These are phyloP conservation scores for Limonium bicolor DNA, from an alignment of 148 eudicot genomes.

Conservation along the genomic window DNA sequence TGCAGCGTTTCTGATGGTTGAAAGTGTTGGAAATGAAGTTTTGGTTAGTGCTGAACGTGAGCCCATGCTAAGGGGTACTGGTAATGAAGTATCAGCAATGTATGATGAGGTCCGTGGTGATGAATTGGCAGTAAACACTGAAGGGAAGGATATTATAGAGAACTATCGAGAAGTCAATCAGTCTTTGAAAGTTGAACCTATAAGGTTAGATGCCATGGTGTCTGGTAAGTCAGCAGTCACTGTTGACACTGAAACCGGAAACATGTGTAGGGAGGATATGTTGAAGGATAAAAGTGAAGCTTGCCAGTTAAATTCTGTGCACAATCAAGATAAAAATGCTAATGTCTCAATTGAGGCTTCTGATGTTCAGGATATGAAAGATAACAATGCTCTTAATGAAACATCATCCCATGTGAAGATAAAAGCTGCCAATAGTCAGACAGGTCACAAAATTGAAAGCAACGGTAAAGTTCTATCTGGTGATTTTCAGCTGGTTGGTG, in stretches of 20 bases:
- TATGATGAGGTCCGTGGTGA: background rate
- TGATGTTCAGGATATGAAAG: background rate
- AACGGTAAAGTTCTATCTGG: too few species aligned
- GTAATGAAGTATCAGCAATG: background rate
- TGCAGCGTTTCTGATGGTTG: background rate
- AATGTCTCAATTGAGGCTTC: background rate
- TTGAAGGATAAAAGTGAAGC: background rate
- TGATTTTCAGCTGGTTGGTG: too few species aligned
- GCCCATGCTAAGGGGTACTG: background rate
- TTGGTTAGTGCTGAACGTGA: conserved; percentile 1
- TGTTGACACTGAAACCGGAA: background rate
- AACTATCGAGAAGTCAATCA: background rate
- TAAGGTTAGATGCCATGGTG: background rate
- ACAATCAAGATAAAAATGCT: background rate
- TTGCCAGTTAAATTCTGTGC: background rate
- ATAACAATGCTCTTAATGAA: background rate
- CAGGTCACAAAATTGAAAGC: too few species aligned
- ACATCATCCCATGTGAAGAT: background rate
- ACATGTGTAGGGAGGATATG: background rate
- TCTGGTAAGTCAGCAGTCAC: background rate
- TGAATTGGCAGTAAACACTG: background rate
- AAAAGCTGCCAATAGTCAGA: too few species aligned
- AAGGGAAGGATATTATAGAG: background rate
- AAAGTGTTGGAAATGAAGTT: conserved; percentile 5
- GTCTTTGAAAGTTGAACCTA: background rate